Evolutionary conservation across 2,329 filamentous ascomycete species (phyloP).

Genomic region (Emmonsiellopsis sp.): DNA sequence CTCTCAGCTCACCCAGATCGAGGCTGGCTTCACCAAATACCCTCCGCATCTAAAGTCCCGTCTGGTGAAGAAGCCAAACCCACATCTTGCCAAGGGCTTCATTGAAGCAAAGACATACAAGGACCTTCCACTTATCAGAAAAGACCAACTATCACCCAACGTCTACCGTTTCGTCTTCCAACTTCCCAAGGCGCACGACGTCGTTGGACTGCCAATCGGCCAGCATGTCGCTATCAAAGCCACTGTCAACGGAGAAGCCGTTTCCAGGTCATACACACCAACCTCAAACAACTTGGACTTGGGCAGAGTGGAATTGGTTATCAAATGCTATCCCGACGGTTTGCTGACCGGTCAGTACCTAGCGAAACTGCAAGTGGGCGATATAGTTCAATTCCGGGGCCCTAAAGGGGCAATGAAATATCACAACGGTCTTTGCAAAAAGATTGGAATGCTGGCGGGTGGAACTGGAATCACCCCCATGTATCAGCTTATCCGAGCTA

Average conservation of each 20-base stretch:
- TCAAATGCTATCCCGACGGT: slow-evolving; percentile 93
- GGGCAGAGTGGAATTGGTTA: slow-evolving; percentile 88
- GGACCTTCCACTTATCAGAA: not conserved
- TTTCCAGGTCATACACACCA: slow-evolving; percentile 83
- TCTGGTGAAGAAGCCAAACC: too few species aligned
- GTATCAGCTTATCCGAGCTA: slow-evolving; percentile 43
- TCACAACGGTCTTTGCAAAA: slow-evolving; percentile 49
- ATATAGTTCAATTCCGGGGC: slow-evolving; percentile 78
- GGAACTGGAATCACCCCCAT: slow-evolving; percentile 97
- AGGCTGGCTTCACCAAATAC: not conserved
- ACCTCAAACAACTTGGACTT: slow-evolving; percentile 81
- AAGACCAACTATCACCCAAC: slow-evolving; percentile 11
- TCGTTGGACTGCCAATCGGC: slow-evolving; percentile 91
- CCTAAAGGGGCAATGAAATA: slow-evolving; percentile 98
- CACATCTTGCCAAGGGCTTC: too few species aligned
- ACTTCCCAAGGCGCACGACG: slow-evolving; percentile 63
- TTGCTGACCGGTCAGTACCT: slow-evolving; percentile 87
- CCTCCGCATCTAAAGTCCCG: too few species aligned
- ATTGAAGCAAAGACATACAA: not conserved
- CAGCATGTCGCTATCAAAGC: slow-evolving; percentile 96
- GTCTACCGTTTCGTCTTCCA: slow-evolving; percentile 81
- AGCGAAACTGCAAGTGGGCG: slow-evolving; percentile 68
- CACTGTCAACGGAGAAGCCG: slow-evolving; percentile 70
- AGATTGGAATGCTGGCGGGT: slow-evolving; percentile 85
- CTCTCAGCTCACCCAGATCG: not conserved